Percentiles rank a stretch among this genome's conserved stretches.
phyloP scores from a whole-genome alignment of 2,329 filamentous ascomycete genomes.

The Sporothrix mexicana region DNA sequence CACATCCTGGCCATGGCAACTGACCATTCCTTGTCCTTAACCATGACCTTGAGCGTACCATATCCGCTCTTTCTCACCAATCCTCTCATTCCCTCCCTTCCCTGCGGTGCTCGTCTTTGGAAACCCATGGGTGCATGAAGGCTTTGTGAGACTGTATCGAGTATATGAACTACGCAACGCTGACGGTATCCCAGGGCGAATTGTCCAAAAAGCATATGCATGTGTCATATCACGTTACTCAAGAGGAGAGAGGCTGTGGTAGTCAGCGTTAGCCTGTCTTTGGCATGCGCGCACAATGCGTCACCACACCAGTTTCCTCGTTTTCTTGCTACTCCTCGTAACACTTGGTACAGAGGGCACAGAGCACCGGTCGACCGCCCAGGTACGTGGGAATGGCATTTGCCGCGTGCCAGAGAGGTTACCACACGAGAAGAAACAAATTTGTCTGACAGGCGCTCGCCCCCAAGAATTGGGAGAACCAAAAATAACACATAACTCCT shows the following conservation, averaged over 20 bases:
- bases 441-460: background rate
- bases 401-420: slow-evolving; percentile 11
- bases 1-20: background rate
- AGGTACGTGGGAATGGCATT: slow-evolving; percentile 6
- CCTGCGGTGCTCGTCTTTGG: slow-evolving; percentile 31
- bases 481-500: slow-evolving; percentile 20
- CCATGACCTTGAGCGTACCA: background rate
- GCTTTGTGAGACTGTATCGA: slow-evolving; percentile 30
- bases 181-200: background rate
- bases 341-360: background rate
- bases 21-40: background rate
- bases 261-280: background rate
- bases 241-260: background rate
- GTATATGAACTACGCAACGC: slow-evolving; percentile 17
- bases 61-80: background rate
- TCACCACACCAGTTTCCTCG: background rate
- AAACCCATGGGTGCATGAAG: slow-evolving; percentile 17
- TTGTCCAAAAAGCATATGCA: background rate
- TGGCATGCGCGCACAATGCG: background rate
- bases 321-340: background rate
- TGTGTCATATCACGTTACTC: slow-evolving; percentile 11
- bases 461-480: background rate
- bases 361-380: background rate
- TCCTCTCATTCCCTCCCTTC: background rate
- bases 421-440: background rate